These are phyloP conservation scores for Aspergillus piperis DNA, from an alignment of 2,329 filamentous ascomycete species.

Conservation along the genomic window DNA sequence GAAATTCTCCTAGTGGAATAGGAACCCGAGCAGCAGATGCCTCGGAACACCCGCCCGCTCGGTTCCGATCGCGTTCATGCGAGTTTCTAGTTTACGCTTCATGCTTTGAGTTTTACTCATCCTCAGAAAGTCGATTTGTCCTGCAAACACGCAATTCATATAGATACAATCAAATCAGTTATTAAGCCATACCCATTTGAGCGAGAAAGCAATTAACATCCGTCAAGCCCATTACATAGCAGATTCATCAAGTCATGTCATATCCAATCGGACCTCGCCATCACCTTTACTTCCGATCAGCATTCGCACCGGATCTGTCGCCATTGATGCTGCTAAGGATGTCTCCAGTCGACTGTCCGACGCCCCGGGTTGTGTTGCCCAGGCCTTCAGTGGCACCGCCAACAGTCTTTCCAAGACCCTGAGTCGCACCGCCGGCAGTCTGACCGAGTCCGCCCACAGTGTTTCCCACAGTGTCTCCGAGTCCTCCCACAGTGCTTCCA, in stretches of 20 bases:
- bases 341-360: constrained; percentile 19
- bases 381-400: constrained; percentile 36
- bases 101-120: not conserved
- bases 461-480: constrained; percentile 27
- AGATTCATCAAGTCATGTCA: constrained; percentile 1
- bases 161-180: not conserved
- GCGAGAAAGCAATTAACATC: not conserved
- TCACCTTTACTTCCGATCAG: not conserved
- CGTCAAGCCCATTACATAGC: not conserved
- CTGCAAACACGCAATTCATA: not conserved
- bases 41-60: constrained; percentile 6
- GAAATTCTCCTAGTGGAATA: not conserved
- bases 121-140: not conserved
- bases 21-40: not conserved
- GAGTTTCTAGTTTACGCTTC: not conserved
- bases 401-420: constrained; percentile 36
- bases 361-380: constrained; percentile 31
- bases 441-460: constrained; percentile 24
- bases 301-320: not conserved
- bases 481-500: constrained; percentile 1
- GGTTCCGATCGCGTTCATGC: not conserved
- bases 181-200: not conserved
- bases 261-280: not conserved
- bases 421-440: constrained; percentile 35
- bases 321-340: constrained; percentile 10